phyloP scores from a whole-genome alignment of 495 filamentous ascomycete species.

The Hypoxylon subgilvum region DNA sequence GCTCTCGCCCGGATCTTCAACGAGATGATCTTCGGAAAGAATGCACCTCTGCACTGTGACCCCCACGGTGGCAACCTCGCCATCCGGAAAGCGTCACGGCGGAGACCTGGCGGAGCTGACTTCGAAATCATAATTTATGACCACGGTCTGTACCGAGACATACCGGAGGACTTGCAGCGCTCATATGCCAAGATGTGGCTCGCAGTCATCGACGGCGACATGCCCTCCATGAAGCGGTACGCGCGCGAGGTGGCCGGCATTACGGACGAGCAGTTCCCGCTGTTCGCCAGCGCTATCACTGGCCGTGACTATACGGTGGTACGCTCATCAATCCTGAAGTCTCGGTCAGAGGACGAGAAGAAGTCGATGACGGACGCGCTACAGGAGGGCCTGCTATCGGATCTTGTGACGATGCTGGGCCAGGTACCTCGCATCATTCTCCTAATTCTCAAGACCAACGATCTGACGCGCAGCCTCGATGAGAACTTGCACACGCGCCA shows the following conservation, averaged over 20 bases:
- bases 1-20: conserved; percentile 94
- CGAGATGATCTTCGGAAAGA: conserved; percentile 96
- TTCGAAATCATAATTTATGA: conserved; percentile 99
- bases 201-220: conserved; percentile 87
- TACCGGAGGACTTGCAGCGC: conserved; percentile 75
- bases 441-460: conserved; percentile 97
- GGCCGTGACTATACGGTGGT: conserved; percentile 86
- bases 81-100: conserved; percentile 72
- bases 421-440: conserved; percentile 91
- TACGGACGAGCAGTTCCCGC: conserved; percentile 87
- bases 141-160: conserved; percentile 94
- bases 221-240: conserved; percentile 83
- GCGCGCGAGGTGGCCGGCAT: conserved; percentile 87
- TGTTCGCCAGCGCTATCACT: conserved; percentile 96
- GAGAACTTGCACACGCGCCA: conserved; percentile 90
- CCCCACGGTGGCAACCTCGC: conserved; percentile 98
- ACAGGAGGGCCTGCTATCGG: conserved; percentile 83
- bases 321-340: conserved; percentile 62
- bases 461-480: conserved; percentile 91
- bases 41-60: conserved; percentile 93
- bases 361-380: conserved; percentile 79
- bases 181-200: conserved; percentile 98
- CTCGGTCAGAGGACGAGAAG: conserved; percentile 74
- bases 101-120: conserved; percentile 63
- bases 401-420: conserved; percentile 86